Evolutionary conservation across 2,329 filamentous ascomycete species (phyloP), one percentile per base, ranked within the genome.

Genomic region (Penicillium corylophilum): DNA sequence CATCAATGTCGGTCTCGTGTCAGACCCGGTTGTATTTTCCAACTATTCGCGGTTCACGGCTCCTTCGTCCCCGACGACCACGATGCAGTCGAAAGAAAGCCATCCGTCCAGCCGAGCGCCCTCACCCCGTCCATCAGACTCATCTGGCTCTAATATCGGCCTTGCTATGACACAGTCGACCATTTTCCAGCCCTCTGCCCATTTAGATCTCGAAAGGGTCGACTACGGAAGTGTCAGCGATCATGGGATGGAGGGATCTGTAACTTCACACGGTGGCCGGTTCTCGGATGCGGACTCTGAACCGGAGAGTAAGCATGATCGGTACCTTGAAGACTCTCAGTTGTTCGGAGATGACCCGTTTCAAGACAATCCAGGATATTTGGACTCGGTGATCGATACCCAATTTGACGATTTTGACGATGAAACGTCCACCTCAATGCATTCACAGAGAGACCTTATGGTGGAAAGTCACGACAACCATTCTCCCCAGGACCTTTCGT

Each of bases 21-120:
- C 77, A 4, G 76, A 80, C 53, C 70, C 75, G 3, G 69, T 72
- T 3, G 73, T 76, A n/a, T 79, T 81, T 46, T 72, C 74, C 4
- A 75, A 73, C 22, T 72, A 76, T 57, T 69, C 74, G 38, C 65
- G 68, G 5, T 75, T 75, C 31, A 61, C 61, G 5, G 52, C 57
- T 8, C 70, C 66, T 33, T 51, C 61, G 3, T 72, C 66, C 10
- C 68, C 71, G 10, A 62, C 67, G 18, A 67, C 66, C 24, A 66
- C 67, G 10, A 64, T 67, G 54, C 67, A 65, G 9, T 67, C 69
- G 13, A 70, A 68, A 43, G 56, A 53, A n/a, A 68, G 64, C 44
- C 63, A 64, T 23, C 51, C 61, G 18, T 61, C 65, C 5, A 67
- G 64, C 46, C 62, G 62, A 50, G 53, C 61, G 8, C 59, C 65